A percentile compares a stretch with the other conserved stretches of the same genome.
Evolutionary conservation across 129 eudicot species (phyloP).

Genomic region (Silybum marianum): DNA sequence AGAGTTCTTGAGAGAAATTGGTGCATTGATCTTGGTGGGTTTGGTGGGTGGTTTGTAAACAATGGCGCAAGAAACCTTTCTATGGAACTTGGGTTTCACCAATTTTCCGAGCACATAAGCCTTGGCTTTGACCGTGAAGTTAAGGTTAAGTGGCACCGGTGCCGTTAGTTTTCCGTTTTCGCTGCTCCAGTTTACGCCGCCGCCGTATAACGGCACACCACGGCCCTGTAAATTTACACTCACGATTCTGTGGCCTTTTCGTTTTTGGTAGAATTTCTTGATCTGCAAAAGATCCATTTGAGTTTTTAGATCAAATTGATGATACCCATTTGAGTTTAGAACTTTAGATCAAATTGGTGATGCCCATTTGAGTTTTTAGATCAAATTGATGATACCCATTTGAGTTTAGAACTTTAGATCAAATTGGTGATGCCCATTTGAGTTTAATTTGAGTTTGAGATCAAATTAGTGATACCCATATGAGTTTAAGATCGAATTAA

Average conservation of each 20-base stretch:
- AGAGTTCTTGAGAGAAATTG: slow-evolving; percentile 57
- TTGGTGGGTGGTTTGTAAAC: slow-evolving; percentile 76
- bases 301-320: background rate
- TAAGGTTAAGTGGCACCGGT: slow-evolving; percentile 66
- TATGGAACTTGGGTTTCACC: slow-evolving; percentile 86
- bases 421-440: background rate
- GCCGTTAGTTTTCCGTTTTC: slow-evolving; percentile 47
- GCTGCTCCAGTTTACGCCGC: slow-evolving; percentile 57
- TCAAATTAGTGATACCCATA: background rate
- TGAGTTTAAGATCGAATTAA: background rate
- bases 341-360: background rate
- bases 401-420: background rate
- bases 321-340: background rate
- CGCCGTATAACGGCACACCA: slow-evolving; percentile 79
- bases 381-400: background rate
- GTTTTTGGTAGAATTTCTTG: slow-evolving; percentile 69
- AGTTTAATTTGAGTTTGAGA: background rate
- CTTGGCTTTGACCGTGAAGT: slow-evolving; percentile 67
- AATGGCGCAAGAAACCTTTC: slow-evolving; percentile 49
- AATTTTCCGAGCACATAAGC: slow-evolving; percentile 83
- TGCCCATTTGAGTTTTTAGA: background rate
- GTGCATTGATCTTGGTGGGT: slow-evolving; percentile 55
- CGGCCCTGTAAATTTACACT: slow-evolving; percentile 55
- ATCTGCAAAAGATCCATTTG: slow-evolving; percentile 43
- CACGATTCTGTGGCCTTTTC: slow-evolving; percentile 69